These are phyloP conservation scores for Clathrus columnatus DNA, from an alignment of 768 basidiomycete genomes.

Conservation along the genomic window DNA sequence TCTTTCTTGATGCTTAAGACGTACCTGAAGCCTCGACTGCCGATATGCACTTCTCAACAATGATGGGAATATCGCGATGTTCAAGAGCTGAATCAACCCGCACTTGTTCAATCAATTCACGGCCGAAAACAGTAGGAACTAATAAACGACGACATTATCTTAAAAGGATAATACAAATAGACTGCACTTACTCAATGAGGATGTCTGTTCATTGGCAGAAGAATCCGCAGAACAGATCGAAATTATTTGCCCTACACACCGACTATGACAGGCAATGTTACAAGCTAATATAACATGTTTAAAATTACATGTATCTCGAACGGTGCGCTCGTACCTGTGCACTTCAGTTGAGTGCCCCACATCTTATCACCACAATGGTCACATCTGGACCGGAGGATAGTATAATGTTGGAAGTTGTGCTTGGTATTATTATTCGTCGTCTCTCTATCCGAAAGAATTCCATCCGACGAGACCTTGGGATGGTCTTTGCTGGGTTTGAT, in stretches of 20 bases:
- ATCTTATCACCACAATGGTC: slow-evolving; percentile 97
- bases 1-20: slow-evolving; percentile 21
- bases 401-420: slow-evolving; percentile 86
- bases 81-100: slow-evolving; percentile 40
- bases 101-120: slow-evolving; percentile 80
- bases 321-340: slow-evolving; percentile 53
- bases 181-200: slow-evolving; percentile 22
- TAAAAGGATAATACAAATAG: slow-evolving; percentile 23
- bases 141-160: slow-evolving; percentile 5
- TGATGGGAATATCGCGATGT: slow-evolving; percentile 50
- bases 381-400: slow-evolving; percentile 80
- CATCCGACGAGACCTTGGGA: not conserved
- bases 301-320: not conserved
- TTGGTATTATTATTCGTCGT: slow-evolving; percentile 35
- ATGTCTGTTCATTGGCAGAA: slow-evolving; percentile 21
- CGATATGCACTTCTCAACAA: slow-evolving; percentile 93
- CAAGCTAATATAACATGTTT: slow-evolving; percentile 44
- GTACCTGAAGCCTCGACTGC: slow-evolving; percentile 83
- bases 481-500: slow-evolving; percentile 7
- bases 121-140: slow-evolving; percentile 92
- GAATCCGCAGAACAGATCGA: slow-evolving; percentile 41
- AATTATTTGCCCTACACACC: slow-evolving; percentile 66
- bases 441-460: slow-evolving; percentile 2
- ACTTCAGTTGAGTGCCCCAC: slow-evolving; percentile 95
- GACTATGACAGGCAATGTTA: slow-evolving; percentile 77